Base-by-base conservation (phyloP, 306 rosid species). In the Prunus padus region DNA sequence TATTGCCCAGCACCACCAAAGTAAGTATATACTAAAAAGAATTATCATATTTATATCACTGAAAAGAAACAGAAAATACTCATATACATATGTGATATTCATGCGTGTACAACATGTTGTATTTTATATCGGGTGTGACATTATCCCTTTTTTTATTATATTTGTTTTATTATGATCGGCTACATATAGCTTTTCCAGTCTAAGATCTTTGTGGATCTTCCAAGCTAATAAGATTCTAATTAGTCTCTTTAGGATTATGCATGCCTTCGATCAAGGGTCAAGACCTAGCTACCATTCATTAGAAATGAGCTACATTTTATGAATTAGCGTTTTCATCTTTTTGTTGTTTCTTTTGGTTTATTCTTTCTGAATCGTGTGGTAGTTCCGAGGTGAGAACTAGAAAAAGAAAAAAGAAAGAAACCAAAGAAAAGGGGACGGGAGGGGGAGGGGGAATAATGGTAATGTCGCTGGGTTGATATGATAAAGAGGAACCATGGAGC, bases 1-100 rank as follows among this genome's bases (percentile, higher is more conserved):
- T 93, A 69, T 83, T 93, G 68, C 98, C 98, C 37, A 93, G 85
- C 83, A 91, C 95, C 65, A 91, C 98, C 70, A 93, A 93, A 85
- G 98, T 93, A 91, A 89, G 95, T 84, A 11, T 16, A 42, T 23
- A 45, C 54, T 40, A 51, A 31, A 4, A 51, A 65, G 31, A 44
- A 42, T 55, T 25, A 65, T 6, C 42, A 37, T 37, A 37, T 37
- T 37, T 37, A 37, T 6, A 37, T 37, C 44, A 3, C 33, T 40
- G 31, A 9, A 65, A 11, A n/a, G 7, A 4, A 19, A 20, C 70
- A 52, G 18, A 49, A 65, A 60, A 22, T 16, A 25, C 9, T 4
- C 45, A 22, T 20, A 69, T 19, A 61, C 10, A 57, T 62, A 23
- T 55, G 62, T 22, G 30, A 45, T 76, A 46, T 55, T 65, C 87